Evolutionary conservation across 148 eudicot genomes (phyloP).

Genomic region (Cornus suecica): DNA sequence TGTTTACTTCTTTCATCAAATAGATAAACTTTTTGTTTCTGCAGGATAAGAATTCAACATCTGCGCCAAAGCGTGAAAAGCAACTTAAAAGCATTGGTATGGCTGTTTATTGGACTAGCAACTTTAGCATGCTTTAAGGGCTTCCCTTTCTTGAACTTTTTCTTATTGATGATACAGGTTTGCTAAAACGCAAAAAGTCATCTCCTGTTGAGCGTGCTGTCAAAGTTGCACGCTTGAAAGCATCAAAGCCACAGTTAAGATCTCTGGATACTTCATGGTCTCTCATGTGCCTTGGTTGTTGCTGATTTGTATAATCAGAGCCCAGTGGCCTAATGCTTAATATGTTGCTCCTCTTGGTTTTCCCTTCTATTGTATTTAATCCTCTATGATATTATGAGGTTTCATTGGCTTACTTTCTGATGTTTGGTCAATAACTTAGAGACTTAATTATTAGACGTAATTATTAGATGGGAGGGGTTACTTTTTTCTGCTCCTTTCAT

Average conservation of each 20-base stretch:
- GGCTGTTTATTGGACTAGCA: conserved; percentile 11
- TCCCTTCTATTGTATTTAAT: not conserved
- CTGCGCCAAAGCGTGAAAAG: conserved; percentile 63
- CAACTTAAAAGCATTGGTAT: conserved; percentile 78
- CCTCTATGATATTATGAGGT: not conserved
- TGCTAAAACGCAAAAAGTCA: conserved; percentile 67
- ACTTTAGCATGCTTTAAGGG: not conserved
- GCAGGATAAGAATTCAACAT: conserved; percentile 63
- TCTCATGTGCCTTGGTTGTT: not conserved
- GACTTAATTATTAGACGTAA: too few relatives aligned
- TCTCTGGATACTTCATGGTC: not conserved
- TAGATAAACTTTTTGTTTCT: conserved; percentile 14
- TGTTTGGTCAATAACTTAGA: not conserved
- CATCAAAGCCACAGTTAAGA: conserved; percentile 65
- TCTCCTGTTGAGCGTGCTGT: conserved; percentile 52
- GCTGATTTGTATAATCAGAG: not conserved
- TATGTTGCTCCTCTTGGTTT: not conserved
- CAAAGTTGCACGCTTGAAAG: conserved; percentile 46
- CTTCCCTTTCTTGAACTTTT: not conserved
- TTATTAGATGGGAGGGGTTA: too few relatives aligned
- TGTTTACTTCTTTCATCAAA: not conserved
- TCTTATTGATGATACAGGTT: conserved; percentile 40
- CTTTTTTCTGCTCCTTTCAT: too few relatives aligned
- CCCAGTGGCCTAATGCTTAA: not conserved
- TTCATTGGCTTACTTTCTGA: not conserved